phyloP scores from a whole-genome alignment of 306 rosid species.

The Vicia villosa region DNA sequence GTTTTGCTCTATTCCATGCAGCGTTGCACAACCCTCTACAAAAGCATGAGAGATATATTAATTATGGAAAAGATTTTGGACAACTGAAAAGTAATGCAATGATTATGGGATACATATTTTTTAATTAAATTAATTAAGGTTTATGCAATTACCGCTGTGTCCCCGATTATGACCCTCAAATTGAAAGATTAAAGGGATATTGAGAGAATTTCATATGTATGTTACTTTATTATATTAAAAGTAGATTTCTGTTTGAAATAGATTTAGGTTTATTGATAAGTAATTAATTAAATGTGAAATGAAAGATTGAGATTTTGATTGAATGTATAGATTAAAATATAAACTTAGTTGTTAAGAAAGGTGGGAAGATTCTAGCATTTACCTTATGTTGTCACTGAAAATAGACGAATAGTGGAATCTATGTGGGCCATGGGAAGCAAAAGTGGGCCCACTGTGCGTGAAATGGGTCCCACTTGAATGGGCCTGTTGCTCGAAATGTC shows the following conservation, averaged over 20 bases:
- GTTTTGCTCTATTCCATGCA: no score
- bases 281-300: background rate
- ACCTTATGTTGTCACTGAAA: background rate
- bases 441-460: slow-evolving; percentile 12
- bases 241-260: background rate
- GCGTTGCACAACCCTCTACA: no score
- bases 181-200: no score
- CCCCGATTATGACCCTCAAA: no score
- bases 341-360: slow-evolving; percentile 43
- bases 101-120: no score
- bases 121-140: no score
- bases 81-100: no score
- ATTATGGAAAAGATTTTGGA: no score
- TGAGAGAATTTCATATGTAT: no score
- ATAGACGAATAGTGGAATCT: slow-evolving; percentile 26
- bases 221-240: no score
- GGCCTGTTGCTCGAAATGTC: slow-evolving; percentile 1
- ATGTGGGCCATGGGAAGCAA: background rate
- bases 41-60: no score
- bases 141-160: no score
- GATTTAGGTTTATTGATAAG: background rate
- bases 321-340: background rate
- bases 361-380: slow-evolving; percentile 27
- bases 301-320: background rate
- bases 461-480: slow-evolving; percentile 32